Evolutionary conservation across 345 rosid species (phyloP).

Genomic region (Trapa incisa): DNA sequence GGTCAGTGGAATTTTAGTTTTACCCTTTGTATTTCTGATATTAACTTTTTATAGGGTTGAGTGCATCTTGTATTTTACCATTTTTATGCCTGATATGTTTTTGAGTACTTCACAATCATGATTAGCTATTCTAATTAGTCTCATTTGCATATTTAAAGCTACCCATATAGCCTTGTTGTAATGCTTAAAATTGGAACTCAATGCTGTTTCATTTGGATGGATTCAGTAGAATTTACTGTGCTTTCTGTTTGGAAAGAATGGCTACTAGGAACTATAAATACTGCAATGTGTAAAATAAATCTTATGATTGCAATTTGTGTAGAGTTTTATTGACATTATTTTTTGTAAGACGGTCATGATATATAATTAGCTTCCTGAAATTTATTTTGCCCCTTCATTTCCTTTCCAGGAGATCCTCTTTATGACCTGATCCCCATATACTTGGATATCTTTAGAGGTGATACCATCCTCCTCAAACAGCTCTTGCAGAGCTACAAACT

Average conservation of each 20-base stretch:
- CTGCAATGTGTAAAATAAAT: neutral
- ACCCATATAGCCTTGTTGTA: no score
- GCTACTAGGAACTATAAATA: neutral
- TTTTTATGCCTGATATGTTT: neutral
- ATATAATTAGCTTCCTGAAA: neutral
- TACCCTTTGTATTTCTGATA: neutral
- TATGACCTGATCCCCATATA: constrained; percentile 69
- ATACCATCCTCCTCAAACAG: constrained; percentile 44
- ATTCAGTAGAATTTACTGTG: no score
- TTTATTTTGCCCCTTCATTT: constrained; percentile 8
- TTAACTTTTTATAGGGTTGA: neutral
- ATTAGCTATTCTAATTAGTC: neutral
- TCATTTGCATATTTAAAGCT: neutral
- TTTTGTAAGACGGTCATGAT: neutral
- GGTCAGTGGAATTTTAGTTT: constrained; percentile 30
- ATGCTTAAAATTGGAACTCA: no score
- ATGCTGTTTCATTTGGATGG: no score
- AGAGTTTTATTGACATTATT: neutral
- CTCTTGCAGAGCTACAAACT: constrained; percentile 61
- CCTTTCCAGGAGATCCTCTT: constrained; percentile 66
- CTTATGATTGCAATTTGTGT: neutral
- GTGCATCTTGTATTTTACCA: neutral
- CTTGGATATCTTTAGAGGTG: constrained; percentile 74
- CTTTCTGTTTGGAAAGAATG: neutral
- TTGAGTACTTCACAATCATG: neutral